Evolutionary conservation across 768 basidiomycete species (phyloP).

Genomic region (Pleurotus salmoneostramineus): DNA sequence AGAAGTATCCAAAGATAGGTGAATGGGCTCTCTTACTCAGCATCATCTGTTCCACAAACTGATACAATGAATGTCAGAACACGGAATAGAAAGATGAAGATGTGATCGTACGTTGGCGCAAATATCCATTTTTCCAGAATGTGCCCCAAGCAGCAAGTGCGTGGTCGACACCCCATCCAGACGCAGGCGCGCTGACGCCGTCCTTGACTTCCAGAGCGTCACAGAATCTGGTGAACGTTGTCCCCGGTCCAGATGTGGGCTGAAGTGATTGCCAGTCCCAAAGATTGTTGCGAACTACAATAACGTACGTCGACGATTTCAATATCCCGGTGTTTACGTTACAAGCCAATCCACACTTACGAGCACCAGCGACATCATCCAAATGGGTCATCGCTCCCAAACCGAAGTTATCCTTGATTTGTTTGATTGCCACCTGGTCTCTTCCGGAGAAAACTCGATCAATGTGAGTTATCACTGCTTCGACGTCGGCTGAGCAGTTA

Average conservation of each 20-base stretch:
- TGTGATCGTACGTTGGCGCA: constrained; percentile 32
- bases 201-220: constrained; percentile 66
- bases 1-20: neutral
- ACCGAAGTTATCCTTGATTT: constrained; percentile 56
- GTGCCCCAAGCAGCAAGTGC: constrained; percentile 58
- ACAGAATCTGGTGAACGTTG: constrained; percentile 57
- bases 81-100: neutral
- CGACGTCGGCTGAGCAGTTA: constrained; percentile 73
- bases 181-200: constrained; percentile 41
- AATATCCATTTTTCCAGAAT: constrained; percentile 52
- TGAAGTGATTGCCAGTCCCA: constrained; percentile 70
- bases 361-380: constrained; percentile 63
- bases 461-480: constrained; percentile 57
- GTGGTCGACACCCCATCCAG: constrained; percentile 60
- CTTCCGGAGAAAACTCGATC: constrained; percentile 50
- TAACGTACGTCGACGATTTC: constrained; percentile 8
- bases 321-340: constrained; percentile 14
- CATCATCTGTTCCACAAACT: constrained; percentile 50
- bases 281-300: constrained; percentile 50
- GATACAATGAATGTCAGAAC: neutral
- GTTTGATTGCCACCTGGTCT: constrained; percentile 42
- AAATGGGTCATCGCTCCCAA: constrained; percentile 52
- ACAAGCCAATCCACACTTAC: constrained; percentile 24
- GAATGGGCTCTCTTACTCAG: constrained; percentile 36
- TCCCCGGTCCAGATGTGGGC: constrained; percentile 40